These are phyloP conservation scores for Chlamydomonas sp. DNA, from an alignment of 139 green algal species.

Conservation along the genomic window DNA sequence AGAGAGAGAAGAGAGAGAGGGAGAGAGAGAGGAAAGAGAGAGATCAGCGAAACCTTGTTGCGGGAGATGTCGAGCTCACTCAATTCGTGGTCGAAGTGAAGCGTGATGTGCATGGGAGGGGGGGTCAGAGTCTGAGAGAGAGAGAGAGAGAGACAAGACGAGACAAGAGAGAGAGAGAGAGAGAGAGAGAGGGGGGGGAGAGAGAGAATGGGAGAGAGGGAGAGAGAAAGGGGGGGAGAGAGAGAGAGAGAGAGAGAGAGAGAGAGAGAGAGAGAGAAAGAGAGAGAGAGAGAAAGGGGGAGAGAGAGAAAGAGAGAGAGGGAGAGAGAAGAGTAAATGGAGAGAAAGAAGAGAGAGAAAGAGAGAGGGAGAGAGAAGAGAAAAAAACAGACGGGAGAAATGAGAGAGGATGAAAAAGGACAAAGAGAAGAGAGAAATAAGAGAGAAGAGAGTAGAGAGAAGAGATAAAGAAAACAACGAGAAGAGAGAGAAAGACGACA, in stretches of 20 bases:
- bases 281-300: background rate
- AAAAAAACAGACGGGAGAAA: background rate
- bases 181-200: background rate
- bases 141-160: background rate
- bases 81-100: background rate
- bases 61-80: background rate
- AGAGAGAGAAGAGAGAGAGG: background rate
- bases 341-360: background rate
- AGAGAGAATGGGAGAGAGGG: background rate
- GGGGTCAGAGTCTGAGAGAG: background rate
- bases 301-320: background rate
- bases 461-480: background rate
- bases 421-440: background rate
- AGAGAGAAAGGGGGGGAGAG: background rate
- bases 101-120: background rate
- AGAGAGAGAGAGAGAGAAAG: background rate
- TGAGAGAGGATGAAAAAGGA: background rate
- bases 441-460: background rate
- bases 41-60: background rate
- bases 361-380: slow-evolving; percentile 1
- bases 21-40: slow-evolving; percentile 1
- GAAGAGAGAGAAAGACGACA: background rate
- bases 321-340: background rate
- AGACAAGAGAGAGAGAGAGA: background rate
- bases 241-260: background rate